phyloP scores from a whole-genome alignment of 1,139 yeast genomes.

The Kurtzmaniella natalensis region DNA sequence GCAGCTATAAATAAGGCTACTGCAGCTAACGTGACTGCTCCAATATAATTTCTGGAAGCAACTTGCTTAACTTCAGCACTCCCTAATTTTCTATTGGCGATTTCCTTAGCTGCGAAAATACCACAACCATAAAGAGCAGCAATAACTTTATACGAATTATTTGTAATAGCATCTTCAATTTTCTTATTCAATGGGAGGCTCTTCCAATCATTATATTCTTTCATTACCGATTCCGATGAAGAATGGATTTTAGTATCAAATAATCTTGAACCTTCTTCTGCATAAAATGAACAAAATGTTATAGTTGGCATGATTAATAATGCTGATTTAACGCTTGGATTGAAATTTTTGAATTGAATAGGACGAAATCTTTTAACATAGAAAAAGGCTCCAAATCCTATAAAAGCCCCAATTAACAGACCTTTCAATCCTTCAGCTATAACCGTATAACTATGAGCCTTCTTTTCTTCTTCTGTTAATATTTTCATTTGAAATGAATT shows the following conservation, averaged over 20 bases:
- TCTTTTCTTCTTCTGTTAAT: conserved; percentile 34
- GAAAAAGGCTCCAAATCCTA: conserved; percentile 30
- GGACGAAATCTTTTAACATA: conserved; percentile 35
- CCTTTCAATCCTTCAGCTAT: conserved; percentile 39
- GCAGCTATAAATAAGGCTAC: not conserved
- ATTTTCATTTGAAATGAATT: too few species aligned
- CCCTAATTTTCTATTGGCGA: conserved; percentile 3
- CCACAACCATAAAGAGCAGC: conserved; percentile 27
- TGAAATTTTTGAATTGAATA: conserved; percentile 30
- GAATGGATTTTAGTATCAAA: conserved; percentile 40
- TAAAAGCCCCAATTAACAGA: conserved; percentile 31
- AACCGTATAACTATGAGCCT: conserved; percentile 38
- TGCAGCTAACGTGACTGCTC: conserved; percentile 3
- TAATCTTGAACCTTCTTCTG: conserved; percentile 48
- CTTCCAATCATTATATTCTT: conserved; percentile 51
- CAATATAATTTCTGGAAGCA: conserved; percentile 5
- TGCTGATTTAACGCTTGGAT: conserved; percentile 37
- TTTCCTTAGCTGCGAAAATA: conserved; percentile 6
- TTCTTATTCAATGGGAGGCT: conserved; percentile 42
- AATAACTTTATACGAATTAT: conserved; percentile 71
- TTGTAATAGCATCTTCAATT: conserved; percentile 40
- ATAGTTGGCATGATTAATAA: conserved; percentile 40
- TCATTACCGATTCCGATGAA: conserved; percentile 28
- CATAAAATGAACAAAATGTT: conserved; percentile 37
- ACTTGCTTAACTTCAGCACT: conserved; percentile 3